Evolutionary conservation across 2,329 filamentous ascomycete species (phyloP).

Genomic region (Fusarium siculi): DNA sequence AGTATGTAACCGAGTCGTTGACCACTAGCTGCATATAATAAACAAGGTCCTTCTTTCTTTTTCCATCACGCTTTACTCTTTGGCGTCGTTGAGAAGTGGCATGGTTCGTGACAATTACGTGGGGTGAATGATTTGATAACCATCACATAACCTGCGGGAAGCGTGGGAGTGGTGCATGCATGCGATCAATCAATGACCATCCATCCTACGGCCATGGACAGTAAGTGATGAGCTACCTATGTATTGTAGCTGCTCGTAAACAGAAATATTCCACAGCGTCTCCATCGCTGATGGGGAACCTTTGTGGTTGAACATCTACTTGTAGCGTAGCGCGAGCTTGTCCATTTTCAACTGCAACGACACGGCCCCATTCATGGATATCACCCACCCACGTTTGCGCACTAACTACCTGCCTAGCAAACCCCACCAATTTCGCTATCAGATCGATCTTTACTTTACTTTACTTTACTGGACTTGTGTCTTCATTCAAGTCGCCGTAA

Average conservation of each 20-base stretch:
- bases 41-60: not conserved
- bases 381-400: slow-evolving; percentile 3
- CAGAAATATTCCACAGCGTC: slow-evolving; percentile 5
- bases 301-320: slow-evolving; percentile 22
- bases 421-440: slow-evolving; percentile 19
- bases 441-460: slow-evolving; percentile 6
- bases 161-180: slow-evolving; percentile 6
- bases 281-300: slow-evolving; percentile 9
- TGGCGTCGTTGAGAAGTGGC: slow-evolving; percentile 7
- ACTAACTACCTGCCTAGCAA: slow-evolving; percentile 3
- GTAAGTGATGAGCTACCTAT: not conserved
- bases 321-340: slow-evolving; percentile 17
- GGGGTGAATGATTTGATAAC: slow-evolving; percentile 11
- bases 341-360: slow-evolving; percentile 16
- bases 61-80: not conserved
- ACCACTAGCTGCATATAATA: slow-evolving; percentile 5
- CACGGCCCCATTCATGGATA: slow-evolving; percentile 1
- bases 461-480: not conserved
- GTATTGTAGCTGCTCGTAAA: not conserved
- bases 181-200: not conserved
- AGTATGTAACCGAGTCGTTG: not conserved
- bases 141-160: not conserved
- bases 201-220: not conserved
- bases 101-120: slow-evolving; percentile 15
- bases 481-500: not conserved